phyloP scores from a whole-genome alignment of 2,329 filamentous ascomycete genomes.

The Aureobasidium sp. region DNA sequence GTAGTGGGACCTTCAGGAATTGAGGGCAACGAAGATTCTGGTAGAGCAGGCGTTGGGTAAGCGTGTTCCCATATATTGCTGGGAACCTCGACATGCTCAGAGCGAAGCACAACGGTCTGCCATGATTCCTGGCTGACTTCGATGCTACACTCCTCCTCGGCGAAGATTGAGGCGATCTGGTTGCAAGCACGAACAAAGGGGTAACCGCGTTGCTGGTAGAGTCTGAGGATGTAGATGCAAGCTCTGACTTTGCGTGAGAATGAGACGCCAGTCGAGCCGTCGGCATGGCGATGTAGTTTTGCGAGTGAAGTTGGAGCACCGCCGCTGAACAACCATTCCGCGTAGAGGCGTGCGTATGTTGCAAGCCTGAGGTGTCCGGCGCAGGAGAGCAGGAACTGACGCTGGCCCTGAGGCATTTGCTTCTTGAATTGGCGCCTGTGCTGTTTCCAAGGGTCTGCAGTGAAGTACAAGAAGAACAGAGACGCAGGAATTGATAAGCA shows the following conservation, averaged over 20 bases:
- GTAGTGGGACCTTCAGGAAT: neutral
- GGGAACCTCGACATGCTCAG: neutral
- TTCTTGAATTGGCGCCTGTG: neutral
- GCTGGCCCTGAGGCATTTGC: neutral
- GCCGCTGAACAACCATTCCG: neutral
- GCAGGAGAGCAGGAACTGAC: neutral
- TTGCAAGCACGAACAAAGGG: neutral
- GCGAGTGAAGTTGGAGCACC: neutral
- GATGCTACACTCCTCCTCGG: neutral
- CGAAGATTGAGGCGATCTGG: neutral
- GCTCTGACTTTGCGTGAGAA: neutral
- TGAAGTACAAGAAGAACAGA: neutral
- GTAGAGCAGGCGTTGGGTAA: neutral
- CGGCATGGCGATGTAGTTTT: neutral
- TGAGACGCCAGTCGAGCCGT: constrained; percentile 1
- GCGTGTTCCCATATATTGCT: neutral
- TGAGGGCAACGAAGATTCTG: neutral
- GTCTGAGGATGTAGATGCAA: neutral
- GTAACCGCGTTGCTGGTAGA: neutral
- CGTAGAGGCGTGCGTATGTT: constrained; percentile 5
- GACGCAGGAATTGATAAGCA: neutral
- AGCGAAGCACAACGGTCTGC: neutral
- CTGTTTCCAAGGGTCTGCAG: neutral
- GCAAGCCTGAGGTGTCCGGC: neutral
- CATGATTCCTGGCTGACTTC: neutral